Evolutionary conservation across 1,139 yeast species (phyloP), one percentile per base, ranked within the genome.

Genomic region (Kazachstania sp.): DNA sequence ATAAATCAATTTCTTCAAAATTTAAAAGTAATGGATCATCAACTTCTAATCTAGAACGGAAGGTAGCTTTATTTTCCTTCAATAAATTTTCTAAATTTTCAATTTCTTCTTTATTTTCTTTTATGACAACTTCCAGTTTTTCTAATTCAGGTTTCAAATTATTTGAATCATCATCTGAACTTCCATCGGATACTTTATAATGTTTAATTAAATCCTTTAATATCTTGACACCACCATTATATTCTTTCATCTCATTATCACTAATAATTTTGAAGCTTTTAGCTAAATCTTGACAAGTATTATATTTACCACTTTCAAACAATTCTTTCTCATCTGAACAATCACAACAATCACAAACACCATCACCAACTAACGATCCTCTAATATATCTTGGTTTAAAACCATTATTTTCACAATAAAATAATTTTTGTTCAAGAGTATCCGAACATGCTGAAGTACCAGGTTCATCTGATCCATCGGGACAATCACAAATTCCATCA

Each of bases 401-500:
- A 2, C 95, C 96, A 44, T 73, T 70, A 59, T 94, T 94, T 23
- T 69, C 76, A 67, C 98, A 92, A 65, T 79, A 88, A 59, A 88
- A 92, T 30, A 54, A 46, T 19, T 38, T 29, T 6, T 55, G 49
- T 26, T 46, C 50, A 16, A 44, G 30, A 8, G 41, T 48, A 13
- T 72, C 71, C 1, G 68, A 69, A 64, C 97, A 92, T 0, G 97
- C 97, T 45, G 84, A 73, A 1, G 97, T 92, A 0, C 97, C 97
- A 0, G 97, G 97, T 64, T 92, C 98, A 65, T 92, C 98, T 3
- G 94, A 82, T 0, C 98, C 98, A 66, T 92, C 98, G 0, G 97
- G 97, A 69, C 98, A 92, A 63, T 92, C 98, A 65, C 97, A 90
- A 58, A 76, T 82, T 58, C 88, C 83, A 63, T 92, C 97, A 61